Conservation (phyloP, 768 basidiomycete species). For the Termitomyces sp. region DNA sequence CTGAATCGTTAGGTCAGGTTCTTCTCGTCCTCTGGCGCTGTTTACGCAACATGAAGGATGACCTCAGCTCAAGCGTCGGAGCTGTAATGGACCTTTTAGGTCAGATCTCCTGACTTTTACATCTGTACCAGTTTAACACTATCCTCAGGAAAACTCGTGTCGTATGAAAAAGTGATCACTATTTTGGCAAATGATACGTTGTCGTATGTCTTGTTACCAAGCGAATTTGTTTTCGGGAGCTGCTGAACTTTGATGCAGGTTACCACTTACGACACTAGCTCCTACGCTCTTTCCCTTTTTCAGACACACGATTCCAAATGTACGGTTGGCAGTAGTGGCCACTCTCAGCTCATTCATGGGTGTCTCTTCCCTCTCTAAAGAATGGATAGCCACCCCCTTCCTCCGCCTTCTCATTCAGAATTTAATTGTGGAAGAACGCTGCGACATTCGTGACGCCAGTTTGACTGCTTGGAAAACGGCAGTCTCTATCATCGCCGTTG, state of each 20-base stretch:
- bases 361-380: slow-evolving; percentile 64
- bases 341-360: slow-evolving; percentile 85
- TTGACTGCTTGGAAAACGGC: slow-evolving; percentile 72
- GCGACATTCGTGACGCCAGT: slow-evolving; percentile 75
- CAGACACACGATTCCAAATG: slow-evolving; percentile 91
- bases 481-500: slow-evolving; percentile 45
- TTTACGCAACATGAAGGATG: slow-evolving; percentile 90
- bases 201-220: slow-evolving; percentile 45
- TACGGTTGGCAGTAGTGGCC: slow-evolving; percentile 88
- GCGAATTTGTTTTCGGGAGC: background rate
- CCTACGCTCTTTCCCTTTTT: slow-evolving; percentile 93
- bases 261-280: slow-evolving; percentile 76
- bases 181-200: slow-evolving; percentile 64
- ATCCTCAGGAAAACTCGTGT: slow-evolving; percentile 70
- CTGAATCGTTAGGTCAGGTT: slow-evolving; percentile 66
- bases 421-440: slow-evolving; percentile 84
- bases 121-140: slow-evolving; percentile 1
- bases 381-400: slow-evolving; percentile 78
- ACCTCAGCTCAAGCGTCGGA: slow-evolving; percentile 92
- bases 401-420: slow-evolving; percentile 90
- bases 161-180: slow-evolving; percentile 70
- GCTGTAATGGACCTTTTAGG: slow-evolving; percentile 98
- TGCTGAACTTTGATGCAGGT: slow-evolving; percentile 33
- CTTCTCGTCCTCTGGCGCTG: slow-evolving; percentile 89
- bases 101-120: slow-evolving; percentile 25